Evolutionary conservation across 176 grass and related monocot genomes (phyloP), one percentile per base, ranked within the genome.

Genomic region (Coix lacrymajobi): DNA sequence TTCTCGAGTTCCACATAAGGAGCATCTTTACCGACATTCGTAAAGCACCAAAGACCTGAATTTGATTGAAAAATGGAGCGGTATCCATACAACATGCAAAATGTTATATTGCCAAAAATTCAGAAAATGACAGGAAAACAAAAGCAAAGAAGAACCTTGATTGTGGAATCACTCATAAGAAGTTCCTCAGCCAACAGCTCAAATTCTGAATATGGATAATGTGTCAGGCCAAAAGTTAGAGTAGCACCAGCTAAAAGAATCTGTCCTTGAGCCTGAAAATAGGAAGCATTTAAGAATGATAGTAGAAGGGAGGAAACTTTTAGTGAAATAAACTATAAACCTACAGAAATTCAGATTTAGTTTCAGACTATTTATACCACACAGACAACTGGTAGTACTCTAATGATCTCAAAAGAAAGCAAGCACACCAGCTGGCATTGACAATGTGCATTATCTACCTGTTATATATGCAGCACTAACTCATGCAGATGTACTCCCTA

Each of bases 21-120:
- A 98, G 92, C 96, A 98, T 95, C 78, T 98, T 98, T 79, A 98
- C 92, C 24, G 96, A 98, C 96, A 98, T 98, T 58, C 96, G 79
- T 76, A 98, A 88, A 78, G 92, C 92, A 75, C 96, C 96, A 82
- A 91, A 95, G 32, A 98, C 92, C 96, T 98, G 43, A 46, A 88
- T 51, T 75, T 52, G 77, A 88, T 85, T 56, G 69, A 63, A 48
- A 43, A 75, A 68, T 40, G n/a, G 29, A 74, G 60, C 13, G 7
- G 69, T 73, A 74, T 62, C 70, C 40, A 89, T 52, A 62, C 16
- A 79, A 20, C 26, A 84, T 29, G 12, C 20, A 85, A 11, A 51
- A 40, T 71, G 70, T 69, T 68, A 85, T 44, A 22, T 63, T 62
- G 44, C 24, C 34, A 15, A 77, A 86, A 81, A 40, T 51, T 41